phyloP scores from a whole-genome alignment of 305 asterid species.

The Rubia tinctorum region DNA sequence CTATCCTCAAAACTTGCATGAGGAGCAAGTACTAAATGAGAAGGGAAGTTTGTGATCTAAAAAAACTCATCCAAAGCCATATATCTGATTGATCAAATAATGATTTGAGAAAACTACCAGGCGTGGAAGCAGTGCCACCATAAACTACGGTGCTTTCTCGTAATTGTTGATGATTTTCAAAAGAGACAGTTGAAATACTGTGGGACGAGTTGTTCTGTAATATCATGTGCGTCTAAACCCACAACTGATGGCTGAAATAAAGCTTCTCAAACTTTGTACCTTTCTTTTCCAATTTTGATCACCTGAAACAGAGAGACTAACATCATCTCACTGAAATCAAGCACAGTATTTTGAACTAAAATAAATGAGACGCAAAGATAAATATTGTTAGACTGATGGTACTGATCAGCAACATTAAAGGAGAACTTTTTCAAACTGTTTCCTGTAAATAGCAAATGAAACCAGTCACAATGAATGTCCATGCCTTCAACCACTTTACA shows the following conservation, averaged over 20 bases:
- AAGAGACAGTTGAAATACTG: slow-evolving; percentile 76
- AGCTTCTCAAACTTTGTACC: slow-evolving; percentile 86
- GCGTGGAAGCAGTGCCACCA: slow-evolving; percentile 90
- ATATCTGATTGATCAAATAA: background rate
- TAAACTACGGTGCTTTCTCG: slow-evolving; percentile 94
- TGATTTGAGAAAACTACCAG: slow-evolving; percentile 38
- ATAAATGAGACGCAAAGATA: background rate
- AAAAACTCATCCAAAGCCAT: background rate
- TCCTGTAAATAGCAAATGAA: background rate
- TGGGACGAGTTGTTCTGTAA: slow-evolving; percentile 97
- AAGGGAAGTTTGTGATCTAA: background rate
- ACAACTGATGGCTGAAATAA: slow-evolving; percentile 81
- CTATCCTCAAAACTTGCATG: slow-evolving; percentile 89
- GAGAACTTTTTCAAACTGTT: background rate
- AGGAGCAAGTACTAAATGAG: slow-evolving; percentile 15
- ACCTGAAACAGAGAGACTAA: slow-evolving; percentile 43
- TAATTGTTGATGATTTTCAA: slow-evolving; percentile 96
- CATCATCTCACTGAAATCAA: background rate
- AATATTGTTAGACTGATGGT: background rate
- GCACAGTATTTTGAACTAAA: background rate
- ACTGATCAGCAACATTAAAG: background rate
- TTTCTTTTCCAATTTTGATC: slow-evolving; percentile 78
- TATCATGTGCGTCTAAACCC: slow-evolving; percentile 79
- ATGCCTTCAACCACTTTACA: background rate
- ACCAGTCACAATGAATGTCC: background rate